A percentile compares a stretch with the other conserved stretches of the same genome.
Evolutionary conservation across 768 basidiomycete species (phyloP).

Genomic region (Mrakia frigida): DNA sequence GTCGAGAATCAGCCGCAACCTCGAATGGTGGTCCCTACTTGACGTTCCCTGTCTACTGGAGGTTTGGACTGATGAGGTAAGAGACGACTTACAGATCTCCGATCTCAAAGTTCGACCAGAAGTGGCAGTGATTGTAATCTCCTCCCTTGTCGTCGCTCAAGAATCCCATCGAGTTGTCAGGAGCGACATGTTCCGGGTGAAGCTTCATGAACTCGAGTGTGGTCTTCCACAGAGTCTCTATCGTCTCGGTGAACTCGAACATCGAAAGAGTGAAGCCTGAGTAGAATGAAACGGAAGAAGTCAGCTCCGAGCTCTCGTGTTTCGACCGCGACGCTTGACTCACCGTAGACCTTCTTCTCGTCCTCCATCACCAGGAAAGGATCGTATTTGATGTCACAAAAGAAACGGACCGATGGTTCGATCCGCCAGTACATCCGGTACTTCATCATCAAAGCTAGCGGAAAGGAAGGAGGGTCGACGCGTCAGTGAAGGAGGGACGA

Average conservation of each 20-base stretch:
- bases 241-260: constrained; percentile 64
- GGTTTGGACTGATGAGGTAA: too few species aligned
- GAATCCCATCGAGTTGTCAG: constrained; percentile 66
- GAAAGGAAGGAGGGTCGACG: too few species aligned
- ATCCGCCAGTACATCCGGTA: constrained; percentile 74
- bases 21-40: too few species aligned
- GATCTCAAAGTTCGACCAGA: constrained; percentile 22
- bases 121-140: constrained; percentile 54
- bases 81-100: too few species aligned
- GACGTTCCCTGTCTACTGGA: too few species aligned
- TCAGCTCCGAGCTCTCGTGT: background rate
- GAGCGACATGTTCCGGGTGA: constrained; percentile 20
- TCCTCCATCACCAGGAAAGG: constrained; percentile 77
- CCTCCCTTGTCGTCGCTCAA: constrained; percentile 66
- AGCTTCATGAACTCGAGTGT: constrained; percentile 51
- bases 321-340: background rate
- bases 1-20: too few species aligned
- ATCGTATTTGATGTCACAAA: constrained; percentile 71
- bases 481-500: too few species aligned
- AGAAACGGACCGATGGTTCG: constrained; percentile 65
- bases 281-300: background rate
- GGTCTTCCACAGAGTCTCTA: constrained; percentile 69
- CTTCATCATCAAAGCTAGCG: constrained; percentile 55
- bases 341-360: constrained; percentile 76
- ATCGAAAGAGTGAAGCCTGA: constrained; percentile 64